These are phyloP conservation scores for Isoetes taiwanensis DNA, from an alignment of 75 land plant genomes.

Conservation along the genomic window DNA sequence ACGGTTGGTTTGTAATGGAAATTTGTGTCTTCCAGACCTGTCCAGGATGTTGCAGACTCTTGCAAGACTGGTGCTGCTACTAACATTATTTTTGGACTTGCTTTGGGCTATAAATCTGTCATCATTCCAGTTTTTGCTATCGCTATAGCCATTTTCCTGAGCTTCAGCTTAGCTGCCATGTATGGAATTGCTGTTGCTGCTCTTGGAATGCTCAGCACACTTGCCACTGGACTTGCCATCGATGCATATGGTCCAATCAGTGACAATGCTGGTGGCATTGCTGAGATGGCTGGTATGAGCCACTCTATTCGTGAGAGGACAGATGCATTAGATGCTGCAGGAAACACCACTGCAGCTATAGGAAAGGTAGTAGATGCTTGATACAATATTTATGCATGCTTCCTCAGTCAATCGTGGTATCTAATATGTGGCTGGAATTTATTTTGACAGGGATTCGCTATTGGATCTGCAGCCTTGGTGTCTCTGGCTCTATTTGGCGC, in stretches of 20 bases:
- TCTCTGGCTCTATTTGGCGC: constrained; percentile 53
- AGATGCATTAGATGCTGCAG: constrained; percentile 81
- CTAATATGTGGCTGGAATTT: too few relatives aligned
- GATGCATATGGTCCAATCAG: constrained; percentile 89
- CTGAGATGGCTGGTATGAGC: constrained; percentile 81
- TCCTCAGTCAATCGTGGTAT: too few relatives aligned
- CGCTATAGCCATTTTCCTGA: constrained; percentile 56
- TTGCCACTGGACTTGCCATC: constrained; percentile 69
- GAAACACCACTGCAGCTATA: constrained; percentile 84
- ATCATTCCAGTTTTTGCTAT: constrained; percentile 74
- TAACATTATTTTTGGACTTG: constrained; percentile 69
- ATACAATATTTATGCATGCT: background rate
- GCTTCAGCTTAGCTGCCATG: constrained; percentile 68
- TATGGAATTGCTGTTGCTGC: constrained; percentile 82
- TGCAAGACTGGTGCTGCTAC: constrained; percentile 84
- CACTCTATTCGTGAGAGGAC: constrained; percentile 63
- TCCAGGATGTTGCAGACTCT: constrained; percentile 74
- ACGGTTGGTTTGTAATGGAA: too few relatives aligned
- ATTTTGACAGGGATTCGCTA: constrained; percentile 62
- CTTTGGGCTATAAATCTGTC: constrained; percentile 74
- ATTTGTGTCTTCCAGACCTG: constrained; percentile 63
- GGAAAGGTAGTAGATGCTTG: constrained; percentile 39
- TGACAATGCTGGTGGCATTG: constrained; percentile 88
- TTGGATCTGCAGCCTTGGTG: constrained; percentile 44
- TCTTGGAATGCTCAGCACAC: constrained; percentile 72